phyloP scores from a whole-genome alignment of 306 rosid genomes.

The Datisca glomerata region DNA sequence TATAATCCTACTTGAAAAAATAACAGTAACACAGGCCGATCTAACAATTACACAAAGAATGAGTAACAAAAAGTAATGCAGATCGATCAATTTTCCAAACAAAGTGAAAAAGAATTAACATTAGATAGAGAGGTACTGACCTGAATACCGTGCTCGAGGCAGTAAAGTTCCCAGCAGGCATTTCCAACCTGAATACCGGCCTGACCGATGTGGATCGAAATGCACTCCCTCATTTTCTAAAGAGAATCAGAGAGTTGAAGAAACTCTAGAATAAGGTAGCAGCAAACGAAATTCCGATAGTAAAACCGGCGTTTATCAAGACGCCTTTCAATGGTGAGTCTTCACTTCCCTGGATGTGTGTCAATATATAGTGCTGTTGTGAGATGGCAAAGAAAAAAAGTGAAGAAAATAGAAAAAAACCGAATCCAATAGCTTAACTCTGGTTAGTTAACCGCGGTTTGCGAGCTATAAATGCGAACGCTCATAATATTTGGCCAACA shows the following conservation, averaged over 20 bases:
- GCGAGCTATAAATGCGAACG: no score
- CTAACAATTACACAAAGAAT: no score
- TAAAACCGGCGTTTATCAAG: neutral
- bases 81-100: no score
- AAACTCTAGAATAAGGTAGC: neutral
- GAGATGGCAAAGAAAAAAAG: neutral
- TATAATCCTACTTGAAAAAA: no score
- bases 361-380: neutral
- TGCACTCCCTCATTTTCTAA: constrained; percentile 80
- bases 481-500: no score
- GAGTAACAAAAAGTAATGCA: no score
- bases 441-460: neutral
- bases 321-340: neutral
- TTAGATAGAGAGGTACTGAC: constrained; percentile 12
- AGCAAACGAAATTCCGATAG: neutral
- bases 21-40: no score
- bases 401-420: neutral
- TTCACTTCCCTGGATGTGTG: neutral
- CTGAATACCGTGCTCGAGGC: constrained; percentile 88
- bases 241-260: neutral
- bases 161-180: constrained; percentile 96
- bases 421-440: neutral
- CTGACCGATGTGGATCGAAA: constrained; percentile 91
- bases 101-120: neutral
- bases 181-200: constrained; percentile 97